Evolutionary conservation across 2,329 filamentous ascomycete species (phyloP).

Genomic region (Nigrograna mackinnonii): DNA sequence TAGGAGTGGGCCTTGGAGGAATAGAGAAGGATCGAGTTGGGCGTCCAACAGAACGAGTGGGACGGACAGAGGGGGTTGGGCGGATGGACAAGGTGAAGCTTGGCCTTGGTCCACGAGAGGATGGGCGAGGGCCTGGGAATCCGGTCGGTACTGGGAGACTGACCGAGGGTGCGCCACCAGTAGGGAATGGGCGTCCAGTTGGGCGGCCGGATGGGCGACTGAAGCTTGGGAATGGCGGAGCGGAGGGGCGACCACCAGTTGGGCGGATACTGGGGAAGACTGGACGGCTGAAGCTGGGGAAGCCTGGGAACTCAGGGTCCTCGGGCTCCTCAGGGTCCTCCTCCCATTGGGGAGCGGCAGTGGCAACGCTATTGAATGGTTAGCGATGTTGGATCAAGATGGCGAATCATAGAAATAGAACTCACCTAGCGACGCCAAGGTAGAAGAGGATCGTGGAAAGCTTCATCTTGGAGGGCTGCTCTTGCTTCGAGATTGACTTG

Average conservation of each 20-base stretch:
- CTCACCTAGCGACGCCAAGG: slow-evolving; percentile 23
- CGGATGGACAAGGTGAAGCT: slow-evolving; percentile 6
- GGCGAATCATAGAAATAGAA: neutral
- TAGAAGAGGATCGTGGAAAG: slow-evolving; percentile 21
- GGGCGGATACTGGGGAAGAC: slow-evolving; percentile 6
- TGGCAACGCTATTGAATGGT: slow-evolving; percentile 17
- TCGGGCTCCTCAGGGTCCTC: slow-evolving; percentile 13
- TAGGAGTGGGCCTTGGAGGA: slow-evolving; percentile 8
- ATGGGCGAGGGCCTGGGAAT: slow-evolving; percentile 1
- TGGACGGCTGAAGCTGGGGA: slow-evolving; percentile 12
- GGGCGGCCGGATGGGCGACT: slow-evolving; percentile 1
- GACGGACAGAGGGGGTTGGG: slow-evolving; percentile 1
- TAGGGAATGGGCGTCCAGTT: slow-evolving; percentile 2
- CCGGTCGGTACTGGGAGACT: no score
- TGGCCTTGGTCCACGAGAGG: slow-evolving; percentile 1
- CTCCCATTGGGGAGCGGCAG: slow-evolving; percentile 14
- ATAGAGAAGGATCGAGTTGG: slow-evolving; percentile 1
- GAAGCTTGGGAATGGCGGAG: slow-evolving; percentile 2
- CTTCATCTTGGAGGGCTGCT: slow-evolving; percentile 24
- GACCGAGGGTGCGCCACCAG: slow-evolving; percentile 2
- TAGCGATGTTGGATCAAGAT: slow-evolving; percentile 3
- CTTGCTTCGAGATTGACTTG: slow-evolving; percentile 6
- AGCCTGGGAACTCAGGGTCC: no score
- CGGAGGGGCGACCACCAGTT: slow-evolving; percentile 3
- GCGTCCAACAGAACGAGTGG: neutral